phyloP scores from a whole-genome alignment of 2,329 filamentous ascomycete species.

The Fusarium protoensiforme region DNA sequence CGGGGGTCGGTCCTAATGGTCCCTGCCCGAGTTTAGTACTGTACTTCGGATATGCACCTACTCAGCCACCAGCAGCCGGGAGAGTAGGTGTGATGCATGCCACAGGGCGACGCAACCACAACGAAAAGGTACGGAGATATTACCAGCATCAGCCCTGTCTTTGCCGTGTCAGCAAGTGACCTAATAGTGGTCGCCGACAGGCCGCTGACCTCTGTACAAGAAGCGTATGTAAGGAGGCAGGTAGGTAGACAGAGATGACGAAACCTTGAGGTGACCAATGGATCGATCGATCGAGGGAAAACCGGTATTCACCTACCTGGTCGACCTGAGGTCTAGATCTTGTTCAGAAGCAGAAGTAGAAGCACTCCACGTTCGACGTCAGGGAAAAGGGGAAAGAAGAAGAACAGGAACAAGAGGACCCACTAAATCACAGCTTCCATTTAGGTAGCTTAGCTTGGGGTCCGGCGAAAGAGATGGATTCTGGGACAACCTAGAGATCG shows the following conservation, averaged over 20 bases:
- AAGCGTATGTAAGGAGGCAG: neutral
- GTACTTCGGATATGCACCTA: neutral
- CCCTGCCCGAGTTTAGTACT: constrained; percentile 13
- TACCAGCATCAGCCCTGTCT: constrained; percentile 14
- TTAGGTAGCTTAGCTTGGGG: neutral
- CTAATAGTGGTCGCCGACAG: neutral
- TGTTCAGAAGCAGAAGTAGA: neutral
- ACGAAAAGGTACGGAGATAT: neutral
- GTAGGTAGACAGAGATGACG: neutral
- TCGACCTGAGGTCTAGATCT: neutral
- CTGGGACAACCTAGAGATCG: neutral
- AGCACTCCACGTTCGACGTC: neutral
- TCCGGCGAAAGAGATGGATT: neutral
- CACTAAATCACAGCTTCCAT: neutral
- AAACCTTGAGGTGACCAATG: neutral
- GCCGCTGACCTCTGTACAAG: neutral
- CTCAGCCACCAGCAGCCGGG: constrained; percentile 12
- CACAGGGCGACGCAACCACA: neutral
- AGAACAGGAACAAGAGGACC: neutral
- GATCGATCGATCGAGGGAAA: constrained; percentile 1
- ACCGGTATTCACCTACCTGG: neutral
- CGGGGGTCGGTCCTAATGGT: constrained; percentile 9
- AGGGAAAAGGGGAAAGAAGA: constrained; percentile 6
- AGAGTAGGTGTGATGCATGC: neutral
- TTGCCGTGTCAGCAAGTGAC: neutral